These are phyloP conservation scores for Monosporascus sp. DNA, from an alignment of 2,329 filamentous ascomycete genomes.

Conservation along the genomic window DNA sequence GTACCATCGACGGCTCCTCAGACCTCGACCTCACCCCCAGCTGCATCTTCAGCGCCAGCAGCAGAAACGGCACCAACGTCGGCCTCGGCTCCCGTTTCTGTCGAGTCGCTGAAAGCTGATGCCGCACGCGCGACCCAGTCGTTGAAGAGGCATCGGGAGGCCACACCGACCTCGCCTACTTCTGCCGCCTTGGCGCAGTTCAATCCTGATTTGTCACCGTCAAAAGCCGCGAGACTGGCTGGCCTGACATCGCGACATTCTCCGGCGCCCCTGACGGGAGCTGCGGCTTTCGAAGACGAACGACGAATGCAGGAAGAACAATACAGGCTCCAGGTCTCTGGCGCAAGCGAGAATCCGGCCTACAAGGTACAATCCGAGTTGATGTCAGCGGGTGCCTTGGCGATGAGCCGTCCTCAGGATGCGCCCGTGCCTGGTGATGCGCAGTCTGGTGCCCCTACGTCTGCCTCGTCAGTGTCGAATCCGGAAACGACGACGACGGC, in stretches of 20 bases:
- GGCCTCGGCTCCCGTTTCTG: conserved; percentile 24
- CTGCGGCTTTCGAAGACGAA: conserved; percentile 50
- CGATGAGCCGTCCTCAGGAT: conserved; percentile 52
- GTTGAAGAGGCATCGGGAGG: conserved; percentile 43
- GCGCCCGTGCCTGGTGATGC: conserved; percentile 27
- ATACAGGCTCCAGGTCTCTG: conserved; percentile 33
- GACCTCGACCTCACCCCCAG: conserved; percentile 26
- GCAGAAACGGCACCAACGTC: conserved; percentile 24
- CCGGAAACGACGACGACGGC: conserved; percentile 1
- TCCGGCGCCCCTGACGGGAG: conserved; percentile 45
- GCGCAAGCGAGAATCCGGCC: conserved; percentile 48
- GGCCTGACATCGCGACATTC: conserved; percentile 38
- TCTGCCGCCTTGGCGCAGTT: conserved; percentile 24
- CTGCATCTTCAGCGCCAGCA: conserved; percentile 3
- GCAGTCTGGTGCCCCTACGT: conserved; percentile 12
- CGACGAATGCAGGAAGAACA: conserved; percentile 42
- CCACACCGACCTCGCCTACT: conserved; percentile 35
- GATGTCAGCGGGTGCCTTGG: conserved; percentile 45
- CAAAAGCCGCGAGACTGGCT: conserved; percentile 46
- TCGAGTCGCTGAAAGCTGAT: conserved; percentile 36
- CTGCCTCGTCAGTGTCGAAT: conserved; percentile 6
- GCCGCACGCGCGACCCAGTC: conserved; percentile 30
- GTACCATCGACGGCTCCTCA: conserved; percentile 28
- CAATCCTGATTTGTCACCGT: conserved; percentile 41
- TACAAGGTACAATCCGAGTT: conserved; percentile 48